These are phyloP conservation scores for Teunomyces tritomae DNA, from an alignment of 805 yeast genomes.

Conservation along the genomic window DNA sequence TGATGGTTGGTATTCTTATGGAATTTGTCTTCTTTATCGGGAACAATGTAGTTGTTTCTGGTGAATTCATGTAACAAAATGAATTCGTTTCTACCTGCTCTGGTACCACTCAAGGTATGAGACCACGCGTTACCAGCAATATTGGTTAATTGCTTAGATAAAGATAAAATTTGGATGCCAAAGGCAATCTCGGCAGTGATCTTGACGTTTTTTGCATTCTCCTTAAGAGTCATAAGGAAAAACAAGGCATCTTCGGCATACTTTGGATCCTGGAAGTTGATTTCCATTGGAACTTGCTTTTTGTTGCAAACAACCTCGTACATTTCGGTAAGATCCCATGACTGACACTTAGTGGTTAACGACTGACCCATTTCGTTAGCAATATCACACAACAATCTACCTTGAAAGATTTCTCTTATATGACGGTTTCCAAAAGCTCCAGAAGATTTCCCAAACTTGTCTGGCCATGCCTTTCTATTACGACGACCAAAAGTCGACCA, in stretches of 20 bases:
- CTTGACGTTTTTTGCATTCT: conserved; percentile 62
- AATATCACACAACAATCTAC: conserved; percentile 87
- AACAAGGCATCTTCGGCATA: conserved; percentile 66
- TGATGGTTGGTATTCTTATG: conserved; percentile 36
- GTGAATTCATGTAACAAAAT: conserved; percentile 90
- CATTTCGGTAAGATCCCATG: conserved; percentile 95
- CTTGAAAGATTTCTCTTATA: conserved; percentile 72
- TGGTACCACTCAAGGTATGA: conserved; percentile 87
- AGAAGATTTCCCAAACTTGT: conserved; percentile 55
- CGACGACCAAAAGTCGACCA: conserved; percentile 87
- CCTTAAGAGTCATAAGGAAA: conserved; percentile 66
- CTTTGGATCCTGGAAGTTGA: conserved; percentile 66
- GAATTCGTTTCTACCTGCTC: conserved; percentile 94
- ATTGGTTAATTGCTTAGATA: conserved; percentile 87
- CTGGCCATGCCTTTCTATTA: conserved; percentile 75
- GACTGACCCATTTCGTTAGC: conserved; percentile 95
- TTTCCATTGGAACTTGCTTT: conserved; percentile 61
- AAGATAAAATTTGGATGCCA: conserved; percentile 77
- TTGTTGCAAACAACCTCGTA: conserved; percentile 71
- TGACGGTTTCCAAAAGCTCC: conserved; percentile 46
- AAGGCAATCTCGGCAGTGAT: conserved; percentile 78
- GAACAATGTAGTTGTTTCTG: conserved; percentile 75
- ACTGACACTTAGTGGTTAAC: conserved; percentile 84
- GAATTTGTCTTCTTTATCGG: conserved; percentile 66
- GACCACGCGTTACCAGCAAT: conserved; percentile 98